Evolutionary conservation across 1,284 basidiomycete species (phyloP).

Genomic region (Rhizoctonia solani): DNA sequence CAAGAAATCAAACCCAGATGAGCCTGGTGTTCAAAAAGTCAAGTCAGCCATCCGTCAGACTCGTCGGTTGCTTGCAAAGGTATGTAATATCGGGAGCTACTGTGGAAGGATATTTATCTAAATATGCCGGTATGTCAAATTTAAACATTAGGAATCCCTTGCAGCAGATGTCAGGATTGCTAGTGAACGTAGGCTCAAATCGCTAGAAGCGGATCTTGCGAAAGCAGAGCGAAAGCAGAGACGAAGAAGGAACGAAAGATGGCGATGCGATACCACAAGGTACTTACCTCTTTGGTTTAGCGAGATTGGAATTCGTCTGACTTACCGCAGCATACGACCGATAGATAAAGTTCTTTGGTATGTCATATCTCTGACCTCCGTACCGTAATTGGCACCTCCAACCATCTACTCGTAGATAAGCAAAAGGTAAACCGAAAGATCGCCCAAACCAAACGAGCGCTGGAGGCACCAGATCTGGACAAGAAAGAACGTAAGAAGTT

Average conservation of each 20-base stretch:
- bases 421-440: conserved; percentile 79
- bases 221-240: conserved; percentile 62
- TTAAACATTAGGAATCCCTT: conserved; percentile 64
- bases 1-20: conserved; percentile 20
- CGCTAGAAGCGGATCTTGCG: conserved; percentile 74
- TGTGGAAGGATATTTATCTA: neutral
- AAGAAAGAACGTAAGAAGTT: conserved; percentile 50
- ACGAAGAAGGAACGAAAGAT: conserved; percentile 69
- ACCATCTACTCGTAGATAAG: conserved; percentile 58
- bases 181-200: conserved; percentile 74
- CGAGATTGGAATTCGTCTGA: conserved; percentile 23
- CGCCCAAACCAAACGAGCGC: conserved; percentile 59
- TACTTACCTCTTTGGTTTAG: conserved; percentile 36
- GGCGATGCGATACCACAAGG: conserved; percentile 77
- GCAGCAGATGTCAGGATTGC: conserved; percentile 76
- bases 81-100: conserved; percentile 43
- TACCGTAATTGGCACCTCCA: neutral
- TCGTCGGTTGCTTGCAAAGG: conserved; percentile 75
- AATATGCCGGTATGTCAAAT: neutral
- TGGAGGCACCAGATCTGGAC: conserved; percentile 47
- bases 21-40: conserved; percentile 59
- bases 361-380: conserved; percentile 42
- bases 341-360: conserved; percentile 83
- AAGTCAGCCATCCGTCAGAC: conserved; percentile 81
- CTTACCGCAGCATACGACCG: conserved; percentile 14